Conservation (phyloP, 2,329 filamentous ascomycete genomes). For the Diaporthe vaccinii region DNA sequence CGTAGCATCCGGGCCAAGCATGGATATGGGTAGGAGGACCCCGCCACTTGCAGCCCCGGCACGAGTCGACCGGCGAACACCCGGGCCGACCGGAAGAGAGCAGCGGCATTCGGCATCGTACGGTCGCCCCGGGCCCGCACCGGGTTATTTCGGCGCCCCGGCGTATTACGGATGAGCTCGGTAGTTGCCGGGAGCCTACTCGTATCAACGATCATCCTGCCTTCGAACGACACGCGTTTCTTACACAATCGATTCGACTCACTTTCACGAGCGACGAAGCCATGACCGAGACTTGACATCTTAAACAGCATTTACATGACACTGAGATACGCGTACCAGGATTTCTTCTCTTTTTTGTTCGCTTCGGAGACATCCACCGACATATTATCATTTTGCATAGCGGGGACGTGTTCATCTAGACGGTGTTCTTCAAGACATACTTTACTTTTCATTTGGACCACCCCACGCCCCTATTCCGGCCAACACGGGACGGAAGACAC, state of each 20-base stretch:
- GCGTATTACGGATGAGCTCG: background rate
- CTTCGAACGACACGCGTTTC: too few relatives aligned
- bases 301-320: background rate
- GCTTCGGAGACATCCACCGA: constrained; percentile 5
- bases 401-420: constrained; percentile 39
- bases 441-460: background rate
- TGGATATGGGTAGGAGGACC: constrained; percentile 54
- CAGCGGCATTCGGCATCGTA: constrained; percentile 43
- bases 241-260: background rate
- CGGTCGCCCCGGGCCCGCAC: constrained; percentile 44
- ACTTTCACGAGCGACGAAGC: constrained; percentile 8
- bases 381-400: constrained; percentile 38
- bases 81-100: constrained; percentile 48
- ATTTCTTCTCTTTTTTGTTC: background rate
- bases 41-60: constrained; percentile 48
- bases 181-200: too few relatives aligned
- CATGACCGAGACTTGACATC: background rate
- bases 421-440: constrained; percentile 19
- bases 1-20: constrained; percentile 53
- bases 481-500: constrained; percentile 16
- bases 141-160: constrained; percentile 43
- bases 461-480: constrained; percentile 15
- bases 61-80: constrained; percentile 55
- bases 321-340: background rate
- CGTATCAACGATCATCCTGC: too few relatives aligned